These are phyloP conservation scores for Zymoseptoria pseudotritici DNA, from an alignment of 2,329 filamentous ascomycete genomes.

Conservation along the genomic window DNA sequence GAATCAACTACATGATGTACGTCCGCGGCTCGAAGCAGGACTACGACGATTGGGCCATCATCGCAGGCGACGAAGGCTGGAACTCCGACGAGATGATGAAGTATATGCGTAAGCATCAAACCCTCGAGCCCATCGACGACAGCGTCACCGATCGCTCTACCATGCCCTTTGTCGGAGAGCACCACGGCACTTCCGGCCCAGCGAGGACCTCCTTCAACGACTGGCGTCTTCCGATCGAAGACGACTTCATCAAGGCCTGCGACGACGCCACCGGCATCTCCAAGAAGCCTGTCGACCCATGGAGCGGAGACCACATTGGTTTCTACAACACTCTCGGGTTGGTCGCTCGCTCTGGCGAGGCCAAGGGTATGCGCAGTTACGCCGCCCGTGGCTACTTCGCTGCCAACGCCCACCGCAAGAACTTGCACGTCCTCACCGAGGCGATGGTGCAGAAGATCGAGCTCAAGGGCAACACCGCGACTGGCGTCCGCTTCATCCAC, in stretches of 20 bases:
- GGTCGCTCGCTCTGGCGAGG: conserved; percentile 21
- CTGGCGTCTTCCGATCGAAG: conserved; percentile 29
- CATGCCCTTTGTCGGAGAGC: conserved; percentile 27
- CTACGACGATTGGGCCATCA: conserved; percentile 42
- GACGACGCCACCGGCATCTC: conserved; percentile 28
- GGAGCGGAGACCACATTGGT: conserved; percentile 31
- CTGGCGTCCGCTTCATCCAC: conserved; percentile 38
- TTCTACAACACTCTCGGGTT: conserved; percentile 9
- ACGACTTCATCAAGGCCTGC: conserved; percentile 30
- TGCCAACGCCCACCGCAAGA: conserved; percentile 25
- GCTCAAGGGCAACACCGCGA: conserved; percentile 33
- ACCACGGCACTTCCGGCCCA: conserved; percentile 31
- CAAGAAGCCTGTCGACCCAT: conserved; percentile 32
- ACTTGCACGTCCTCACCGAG: conserved; percentile 31
- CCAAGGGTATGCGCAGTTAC: conserved; percentile 30
- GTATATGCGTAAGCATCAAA: conserved; percentile 37
- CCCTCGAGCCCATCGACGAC: conserved; percentile 27
- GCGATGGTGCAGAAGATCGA: conserved; percentile 42
- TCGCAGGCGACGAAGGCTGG: conserved; percentile 39
- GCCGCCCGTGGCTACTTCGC: conserved; percentile 28
- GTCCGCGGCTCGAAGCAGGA: conserved; percentile 39
- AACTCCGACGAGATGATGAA: conserved; percentile 40
- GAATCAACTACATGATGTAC: conserved; percentile 32
- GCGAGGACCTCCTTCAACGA: conserved; percentile 32
- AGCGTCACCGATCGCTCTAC: conserved; percentile 21